Conservation (phyloP, 2,329 filamentous ascomycete species). For the Paraphaeosphaeria minitans region DNA sequence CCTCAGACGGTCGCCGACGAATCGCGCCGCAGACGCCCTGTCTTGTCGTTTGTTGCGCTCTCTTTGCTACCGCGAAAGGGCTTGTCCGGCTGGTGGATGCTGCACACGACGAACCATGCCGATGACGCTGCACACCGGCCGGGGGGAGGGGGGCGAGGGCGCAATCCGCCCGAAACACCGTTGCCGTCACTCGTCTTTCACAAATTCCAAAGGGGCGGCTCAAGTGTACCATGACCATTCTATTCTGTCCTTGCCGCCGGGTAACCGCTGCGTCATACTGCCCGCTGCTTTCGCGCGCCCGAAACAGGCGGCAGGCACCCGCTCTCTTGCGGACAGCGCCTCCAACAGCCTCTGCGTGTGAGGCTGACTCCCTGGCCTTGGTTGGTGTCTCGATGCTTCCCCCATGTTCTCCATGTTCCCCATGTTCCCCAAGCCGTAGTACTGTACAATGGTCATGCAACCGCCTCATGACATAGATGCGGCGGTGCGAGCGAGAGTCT, state of each 20-base stretch:
- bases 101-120: background rate
- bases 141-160: too few species aligned
- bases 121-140: slow-evolving; percentile 2
- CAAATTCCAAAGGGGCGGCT: slow-evolving; percentile 1
- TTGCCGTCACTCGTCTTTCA: slow-evolving; percentile 4
- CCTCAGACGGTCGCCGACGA: slow-evolving; percentile 1
- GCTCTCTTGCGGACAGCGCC: slow-evolving; percentile 14
- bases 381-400: background rate
- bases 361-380: slow-evolving; percentile 5
- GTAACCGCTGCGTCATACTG: slow-evolving; percentile 29
- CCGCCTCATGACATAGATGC: slow-evolving; percentile 17
- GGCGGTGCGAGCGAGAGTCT: slow-evolving; percentile 43
- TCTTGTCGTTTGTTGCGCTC: slow-evolving; percentile 2
- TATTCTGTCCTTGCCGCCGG: slow-evolving; percentile 24
- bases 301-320: slow-evolving; percentile 18
- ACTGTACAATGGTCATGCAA: slow-evolving; percentile 46
- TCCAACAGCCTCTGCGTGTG: slow-evolving; percentile 11
- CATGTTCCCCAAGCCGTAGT: slow-evolving; percentile 16
- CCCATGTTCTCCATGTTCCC: slow-evolving; percentile 11
- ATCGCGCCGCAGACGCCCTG: background rate
- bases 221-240: slow-evolving; percentile 21
- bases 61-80: background rate
- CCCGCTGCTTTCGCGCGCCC: slow-evolving; percentile 23
- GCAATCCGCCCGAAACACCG: background rate
- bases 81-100: too few species aligned